These are phyloP conservation scores for Elongisporangium senticosum DNA, from an alignment of 352 stramenopile genomes.

Conservation along the genomic window DNA sequence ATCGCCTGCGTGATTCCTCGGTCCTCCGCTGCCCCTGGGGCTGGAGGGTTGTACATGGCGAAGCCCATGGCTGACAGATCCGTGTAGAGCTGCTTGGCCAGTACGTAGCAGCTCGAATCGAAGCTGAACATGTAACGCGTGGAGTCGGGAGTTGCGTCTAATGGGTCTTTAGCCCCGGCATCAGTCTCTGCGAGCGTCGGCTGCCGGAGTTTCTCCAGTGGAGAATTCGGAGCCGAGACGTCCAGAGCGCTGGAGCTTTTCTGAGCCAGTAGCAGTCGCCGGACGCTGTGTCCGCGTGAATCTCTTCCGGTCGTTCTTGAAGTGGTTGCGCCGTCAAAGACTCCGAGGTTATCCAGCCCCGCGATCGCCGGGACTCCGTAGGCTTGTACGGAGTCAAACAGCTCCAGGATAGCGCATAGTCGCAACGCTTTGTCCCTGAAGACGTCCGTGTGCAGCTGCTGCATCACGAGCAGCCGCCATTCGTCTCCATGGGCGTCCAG, in stretches of 20 bases:
- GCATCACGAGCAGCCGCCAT: conserved; percentile 40
- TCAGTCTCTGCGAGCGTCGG: neutral
- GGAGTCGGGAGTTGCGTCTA: conserved; percentile 4
- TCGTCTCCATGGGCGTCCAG: conserved; percentile 26
- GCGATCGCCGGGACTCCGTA: conserved; percentile 59
- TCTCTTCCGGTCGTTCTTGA: conserved; percentile 17
- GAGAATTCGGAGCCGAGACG: neutral
- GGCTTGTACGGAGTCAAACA: conserved; percentile 62
- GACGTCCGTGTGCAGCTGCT: conserved; percentile 19
- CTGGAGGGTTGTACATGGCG: conserved; percentile 26
- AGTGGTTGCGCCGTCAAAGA: conserved; percentile 39
- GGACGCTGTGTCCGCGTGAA: conserved; percentile 33
- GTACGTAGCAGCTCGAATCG: conserved; percentile 48
- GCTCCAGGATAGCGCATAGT: conserved; percentile 54
- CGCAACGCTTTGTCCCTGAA: conserved; percentile 49
- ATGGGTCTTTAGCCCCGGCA: conserved; percentile 1
- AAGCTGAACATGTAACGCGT: conserved; percentile 67
- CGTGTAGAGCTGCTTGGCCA: conserved; percentile 43
- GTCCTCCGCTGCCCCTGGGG: neutral
- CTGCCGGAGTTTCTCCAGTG: conserved; percentile 3
- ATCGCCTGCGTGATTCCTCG: conserved; percentile 30
- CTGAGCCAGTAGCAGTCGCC: conserved; percentile 27
- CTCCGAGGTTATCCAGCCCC: conserved; percentile 44
- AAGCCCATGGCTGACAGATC: conserved; percentile 47
- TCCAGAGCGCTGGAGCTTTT: conserved; percentile 1